phyloP scores from a whole-genome alignment of 352 stramenopile genomes.

The Phytophthora kernoviae region DNA sequence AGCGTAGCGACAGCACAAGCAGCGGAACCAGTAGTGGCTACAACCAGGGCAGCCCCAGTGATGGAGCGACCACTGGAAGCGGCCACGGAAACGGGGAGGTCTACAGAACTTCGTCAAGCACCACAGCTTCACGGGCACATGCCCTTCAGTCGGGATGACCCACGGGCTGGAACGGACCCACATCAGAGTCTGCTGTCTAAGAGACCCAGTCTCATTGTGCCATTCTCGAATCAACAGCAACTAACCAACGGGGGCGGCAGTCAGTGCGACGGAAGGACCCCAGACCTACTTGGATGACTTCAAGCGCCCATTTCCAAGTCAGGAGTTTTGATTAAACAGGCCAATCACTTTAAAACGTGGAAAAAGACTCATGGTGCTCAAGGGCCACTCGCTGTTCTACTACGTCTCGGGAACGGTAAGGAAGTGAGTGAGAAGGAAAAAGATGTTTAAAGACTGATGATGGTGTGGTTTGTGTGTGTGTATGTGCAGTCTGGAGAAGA shows the following conservation, averaged over 20 bases:
- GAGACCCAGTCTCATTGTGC: slow-evolving; percentile 77
- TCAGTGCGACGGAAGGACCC: slow-evolving; percentile 27
- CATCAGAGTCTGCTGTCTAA: slow-evolving; percentile 71
- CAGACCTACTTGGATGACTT: slow-evolving; percentile 77
- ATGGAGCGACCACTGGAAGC: slow-evolving; percentile 38
- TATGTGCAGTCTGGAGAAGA: slow-evolving; percentile 77
- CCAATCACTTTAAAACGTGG: slow-evolving; percentile 90
- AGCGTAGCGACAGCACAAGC: slow-evolving; percentile 38
- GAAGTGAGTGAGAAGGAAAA: not conserved
- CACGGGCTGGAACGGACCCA: slow-evolving; percentile 20
- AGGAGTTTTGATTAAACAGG: slow-evolving; percentile 87
- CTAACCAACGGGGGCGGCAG: slow-evolving; percentile 11
- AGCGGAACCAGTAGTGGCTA: slow-evolving; percentile 39
- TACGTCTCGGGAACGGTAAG: slow-evolving; percentile 87
- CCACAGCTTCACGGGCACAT: slow-evolving; percentile 77
- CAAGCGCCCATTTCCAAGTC: slow-evolving; percentile 84
- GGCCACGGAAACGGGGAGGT: slow-evolving; percentile 27
- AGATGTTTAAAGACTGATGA: slow-evolving; percentile 3
- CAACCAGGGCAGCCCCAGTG: slow-evolving; percentile 37
- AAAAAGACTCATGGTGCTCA: slow-evolving; percentile 90
- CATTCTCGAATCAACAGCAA: slow-evolving; percentile 48
- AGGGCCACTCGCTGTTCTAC: slow-evolving; percentile 88
- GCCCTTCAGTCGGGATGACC: slow-evolving; percentile 56
- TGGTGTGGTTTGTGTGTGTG: no score
- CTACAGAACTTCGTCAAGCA: slow-evolving; percentile 56